phyloP scores from a whole-genome alignment of 345 rosid genomes.

The Salix arbutifolia region DNA sequence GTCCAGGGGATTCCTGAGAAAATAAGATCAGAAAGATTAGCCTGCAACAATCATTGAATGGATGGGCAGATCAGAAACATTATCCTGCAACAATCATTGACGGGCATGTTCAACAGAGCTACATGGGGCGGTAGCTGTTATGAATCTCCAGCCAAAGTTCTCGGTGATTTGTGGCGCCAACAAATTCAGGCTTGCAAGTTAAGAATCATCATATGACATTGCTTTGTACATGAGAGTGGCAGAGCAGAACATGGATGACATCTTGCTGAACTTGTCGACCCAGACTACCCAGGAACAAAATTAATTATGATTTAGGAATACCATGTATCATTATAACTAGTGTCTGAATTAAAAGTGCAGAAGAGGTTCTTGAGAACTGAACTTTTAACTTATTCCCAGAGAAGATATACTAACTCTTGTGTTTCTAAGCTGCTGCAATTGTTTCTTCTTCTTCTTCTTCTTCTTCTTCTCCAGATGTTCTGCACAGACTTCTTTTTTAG shows the following conservation, averaged over 20 bases:
- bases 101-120: background rate
- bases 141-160: background rate
- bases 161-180: background rate
- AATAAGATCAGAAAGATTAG: background rate
- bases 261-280: background rate
- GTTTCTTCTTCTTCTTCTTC: too few relatives aligned
- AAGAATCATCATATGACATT: background rate
- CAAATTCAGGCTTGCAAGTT: background rate
- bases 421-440: background rate
- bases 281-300: background rate
- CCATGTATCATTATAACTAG: background rate
- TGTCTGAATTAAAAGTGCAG: background rate
- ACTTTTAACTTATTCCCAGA: background rate
- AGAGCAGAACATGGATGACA: background rate
- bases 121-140: background rate
- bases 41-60: background rate
- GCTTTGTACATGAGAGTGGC: background rate
- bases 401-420: background rate
- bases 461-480: too few relatives aligned
- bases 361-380: background rate
- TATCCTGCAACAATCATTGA: background rate
- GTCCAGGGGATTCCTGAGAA: background rate
- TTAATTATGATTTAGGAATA: background rate
- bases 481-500: too few relatives aligned
- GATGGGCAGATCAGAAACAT: background rate